Conservation (phyloP, 2,329 filamentous ascomycete species). For the Verticillium dahliae region DNA sequence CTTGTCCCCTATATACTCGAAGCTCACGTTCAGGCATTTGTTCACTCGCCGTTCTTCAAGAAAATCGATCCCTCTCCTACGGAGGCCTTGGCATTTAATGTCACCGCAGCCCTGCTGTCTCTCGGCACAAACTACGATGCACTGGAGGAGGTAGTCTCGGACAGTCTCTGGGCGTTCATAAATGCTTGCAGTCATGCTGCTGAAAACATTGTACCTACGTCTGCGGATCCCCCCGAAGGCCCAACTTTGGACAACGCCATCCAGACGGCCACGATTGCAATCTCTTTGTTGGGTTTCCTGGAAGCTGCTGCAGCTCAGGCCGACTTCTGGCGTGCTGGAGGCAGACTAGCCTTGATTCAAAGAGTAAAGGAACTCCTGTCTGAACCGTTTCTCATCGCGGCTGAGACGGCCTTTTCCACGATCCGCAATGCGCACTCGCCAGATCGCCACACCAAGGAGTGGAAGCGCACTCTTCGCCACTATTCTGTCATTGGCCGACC, state of each 20-base stretch:
- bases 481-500: constrained; percentile 77
- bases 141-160: constrained; percentile 59
- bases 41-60: constrained; percentile 74
- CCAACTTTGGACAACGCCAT: constrained; percentile 60
- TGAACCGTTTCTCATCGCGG: constrained; percentile 74
- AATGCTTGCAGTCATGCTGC: constrained; percentile 61
- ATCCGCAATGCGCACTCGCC: constrained; percentile 71
- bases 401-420: constrained; percentile 86
- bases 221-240: constrained; percentile 47
- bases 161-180: constrained; percentile 66
- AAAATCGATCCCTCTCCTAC: constrained; percentile 82
- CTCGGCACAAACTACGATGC: constrained; percentile 67
- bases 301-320: constrained; percentile 72
- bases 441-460: constrained; percentile 66
- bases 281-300: constrained; percentile 86
- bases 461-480: constrained; percentile 79
- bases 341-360: constrained; percentile 67
- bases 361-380: constrained; percentile 69
- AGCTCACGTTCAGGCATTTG: constrained; percentile 71
- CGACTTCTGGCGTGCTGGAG: constrained; percentile 72
- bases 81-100: constrained; percentile 72
- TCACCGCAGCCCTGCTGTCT: constrained; percentile 75
- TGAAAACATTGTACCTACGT: constrained; percentile 45
- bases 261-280: constrained; percentile 66
- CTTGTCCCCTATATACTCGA: constrained; percentile 81